A percentile compares a stretch with the other conserved stretches of the same genome.
Conservation (phyloP, 352 stramenopile genomes). For the Phytophthora cryptogea region DNA sequence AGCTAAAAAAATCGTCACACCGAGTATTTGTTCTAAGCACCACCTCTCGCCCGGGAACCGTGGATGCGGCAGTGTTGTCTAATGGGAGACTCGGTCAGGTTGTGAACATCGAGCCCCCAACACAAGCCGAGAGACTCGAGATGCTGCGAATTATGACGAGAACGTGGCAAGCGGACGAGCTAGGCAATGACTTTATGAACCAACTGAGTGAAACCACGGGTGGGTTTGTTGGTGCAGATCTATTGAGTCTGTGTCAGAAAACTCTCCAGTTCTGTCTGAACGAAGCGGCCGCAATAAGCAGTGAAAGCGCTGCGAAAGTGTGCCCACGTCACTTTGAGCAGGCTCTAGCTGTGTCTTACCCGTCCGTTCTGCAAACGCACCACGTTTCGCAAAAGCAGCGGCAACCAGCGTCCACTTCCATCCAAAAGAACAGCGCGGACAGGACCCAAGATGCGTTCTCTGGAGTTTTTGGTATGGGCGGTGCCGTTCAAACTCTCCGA, state of each 20-base stretch:
- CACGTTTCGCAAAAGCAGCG: conserved; percentile 85
- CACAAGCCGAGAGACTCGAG: conserved; percentile 89
- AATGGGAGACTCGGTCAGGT: conserved; percentile 97
- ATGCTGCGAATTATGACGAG: conserved; percentile 92
- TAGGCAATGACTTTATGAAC: conserved; percentile 74
- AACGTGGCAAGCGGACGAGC: conserved; percentile 67
- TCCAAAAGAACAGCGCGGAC: conserved; percentile 19
- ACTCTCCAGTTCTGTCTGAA: conserved; percentile 68
- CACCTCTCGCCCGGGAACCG: conserved; percentile 74
- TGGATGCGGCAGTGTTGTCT: conserved; percentile 94
- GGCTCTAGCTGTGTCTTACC: conserved; percentile 92
- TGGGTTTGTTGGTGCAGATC: conserved; percentile 92
- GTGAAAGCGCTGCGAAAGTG: conserved; percentile 14
- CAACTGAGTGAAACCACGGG: conserved; percentile 95
- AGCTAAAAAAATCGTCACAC: conserved; percentile 43
- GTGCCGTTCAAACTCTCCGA: conserved; percentile 95
- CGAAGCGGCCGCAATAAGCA: conserved; percentile 20
- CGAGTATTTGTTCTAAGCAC: conserved; percentile 75
- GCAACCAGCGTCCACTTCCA: conserved; percentile 35
- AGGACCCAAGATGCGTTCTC: conserved; percentile 42
- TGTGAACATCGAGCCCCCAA: conserved; percentile 94
- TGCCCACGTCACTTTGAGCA: conserved; percentile 69
- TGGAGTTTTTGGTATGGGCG: conserved; percentile 95
- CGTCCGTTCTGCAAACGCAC: conserved; percentile 96
- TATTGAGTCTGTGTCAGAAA: conserved; percentile 80